Percentiles rank a stretch among this genome's conserved stretches.
phyloP scores from a whole-genome alignment of 2,329 filamentous ascomycete species.

The Dothidotthia symphoricarpi region DNA sequence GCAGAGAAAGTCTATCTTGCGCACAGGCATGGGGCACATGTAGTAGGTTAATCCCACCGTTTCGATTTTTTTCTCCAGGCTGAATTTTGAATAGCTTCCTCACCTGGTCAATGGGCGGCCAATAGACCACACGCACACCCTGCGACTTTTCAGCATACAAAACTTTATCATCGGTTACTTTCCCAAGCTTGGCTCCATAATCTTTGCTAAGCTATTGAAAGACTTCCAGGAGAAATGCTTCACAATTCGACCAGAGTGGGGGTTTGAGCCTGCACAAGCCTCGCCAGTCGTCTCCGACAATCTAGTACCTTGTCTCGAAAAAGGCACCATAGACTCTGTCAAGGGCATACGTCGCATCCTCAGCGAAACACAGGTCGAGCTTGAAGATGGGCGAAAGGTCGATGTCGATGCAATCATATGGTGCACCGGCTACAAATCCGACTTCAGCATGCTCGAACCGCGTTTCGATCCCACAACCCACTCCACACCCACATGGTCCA shows the following conservation, averaged over 20 bases:
- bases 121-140: constrained; percentile 16
- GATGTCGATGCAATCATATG: constrained; percentile 40
- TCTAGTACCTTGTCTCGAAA: constrained; percentile 15
- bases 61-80: not conserved
- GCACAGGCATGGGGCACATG: constrained; percentile 23
- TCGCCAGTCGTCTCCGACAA: constrained; percentile 22
- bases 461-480: constrained; percentile 21
- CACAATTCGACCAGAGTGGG: constrained; percentile 23
- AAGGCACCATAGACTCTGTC: constrained; percentile 16
- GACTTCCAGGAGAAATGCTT: constrained; percentile 22
- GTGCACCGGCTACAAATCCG: constrained; percentile 38
- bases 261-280: constrained; percentile 18
- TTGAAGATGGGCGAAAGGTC: constrained; percentile 27
- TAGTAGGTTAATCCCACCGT: constrained; percentile 9
- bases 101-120: constrained; percentile 13
- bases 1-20: constrained; percentile 23
- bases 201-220: constrained; percentile 22
- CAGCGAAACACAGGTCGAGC: constrained; percentile 19
- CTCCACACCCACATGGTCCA: constrained; percentile 11
- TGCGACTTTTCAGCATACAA: constrained; percentile 15
- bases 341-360: constrained; percentile 16
- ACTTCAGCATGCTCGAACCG: constrained; percentile 27
- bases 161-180: constrained; percentile 12
- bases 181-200: constrained; percentile 12
- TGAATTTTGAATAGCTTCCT: constrained; percentile 13